Base-by-base conservation (phyloP, 2,329 filamentous ascomycete genomes). In the Neonectria magnoliae region DNA sequence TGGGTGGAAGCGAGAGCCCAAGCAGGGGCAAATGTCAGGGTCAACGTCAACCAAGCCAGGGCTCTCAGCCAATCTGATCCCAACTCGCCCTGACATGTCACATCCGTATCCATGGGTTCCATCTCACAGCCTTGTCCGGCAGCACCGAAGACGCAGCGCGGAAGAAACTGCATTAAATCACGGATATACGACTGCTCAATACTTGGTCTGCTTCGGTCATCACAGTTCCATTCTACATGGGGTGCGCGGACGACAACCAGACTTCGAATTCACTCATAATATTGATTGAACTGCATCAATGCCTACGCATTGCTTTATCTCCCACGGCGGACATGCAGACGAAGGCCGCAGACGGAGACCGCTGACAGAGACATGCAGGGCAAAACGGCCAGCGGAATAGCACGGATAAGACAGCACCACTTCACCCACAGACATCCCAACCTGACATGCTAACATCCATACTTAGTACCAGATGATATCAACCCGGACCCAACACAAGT, bases 11-110 rank as follows among this genome's bases (percentile, higher is more conserved):
- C 55, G 56, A 57, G 54, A 58, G 51, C 48, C 51, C 48, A 57
- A 42, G 51, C 57, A 64, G 62, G 69, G 58, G 51, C 27, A 33
- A 51, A 62, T 45, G 52, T 64, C 61, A 68, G 42, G 57, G 64
- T 66, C 47, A 71, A 65, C 59, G 18, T 66, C 59, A 45, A 66
- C 58, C 47, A 52, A 47, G 48, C 41, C 41, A 54, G 22, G 36
- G 22, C 27, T 53, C 48, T 54, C 60, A 60, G 33, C 56, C 51
- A 55, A 56, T 60, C 44, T 51, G 18, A 45, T 51, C 51, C 44
- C 61, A 36, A 25, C 45, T 45, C 33, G 41, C 20, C 41, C 25
- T 44, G 41, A 56, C 27, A 31, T 44, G 44, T 51, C 52, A 55
- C 59, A 57, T 48, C 50, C 51, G 41, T 41, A 55, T 36, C 53